phyloP scores from a whole-genome alignment of 2,329 filamentous ascomycete genomes.

The Ophiocordyceps camponoti-saundersi region DNA sequence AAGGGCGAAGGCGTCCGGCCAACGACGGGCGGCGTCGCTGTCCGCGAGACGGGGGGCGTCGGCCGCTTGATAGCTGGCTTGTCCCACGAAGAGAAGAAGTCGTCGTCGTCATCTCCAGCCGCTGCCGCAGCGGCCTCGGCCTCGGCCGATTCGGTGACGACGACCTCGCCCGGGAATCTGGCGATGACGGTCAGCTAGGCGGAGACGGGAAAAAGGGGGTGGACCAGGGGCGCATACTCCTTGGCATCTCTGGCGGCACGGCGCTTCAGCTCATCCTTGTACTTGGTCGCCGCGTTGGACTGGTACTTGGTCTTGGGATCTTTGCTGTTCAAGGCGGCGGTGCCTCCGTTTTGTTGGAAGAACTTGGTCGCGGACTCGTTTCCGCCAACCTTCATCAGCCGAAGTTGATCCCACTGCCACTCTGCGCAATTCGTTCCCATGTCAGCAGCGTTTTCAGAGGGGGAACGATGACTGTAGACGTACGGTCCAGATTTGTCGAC shows the following conservation, averaged over 20 bases:
- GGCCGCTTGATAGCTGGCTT: slow-evolving; percentile 94
- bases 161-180: slow-evolving; percentile 72
- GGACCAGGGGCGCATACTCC: slow-evolving; percentile 37
- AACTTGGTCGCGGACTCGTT: slow-evolving; percentile 98
- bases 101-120: slow-evolving; percentile 73
- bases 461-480: slow-evolving; percentile 14
- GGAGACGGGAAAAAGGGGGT: background rate
- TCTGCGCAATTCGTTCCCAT: slow-evolving; percentile 24
- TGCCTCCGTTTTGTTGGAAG: slow-evolving; percentile 92
- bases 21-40: slow-evolving; percentile 65
- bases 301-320: slow-evolving; percentile 95
- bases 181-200: slow-evolving; percentile 8
- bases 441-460: background rate
- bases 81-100: slow-evolving; percentile 99
- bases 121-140: slow-evolving; percentile 57
- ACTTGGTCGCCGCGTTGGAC: slow-evolving; percentile 83
- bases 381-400: slow-evolving; percentile 93
- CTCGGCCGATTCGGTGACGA: slow-evolving; percentile 59
- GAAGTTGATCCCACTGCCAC: slow-evolving; percentile 99
- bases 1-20: slow-evolving; percentile 82
- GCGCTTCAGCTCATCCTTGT: slow-evolving; percentile 90
- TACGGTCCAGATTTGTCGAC: slow-evolving; percentile 96
- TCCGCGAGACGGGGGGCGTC: slow-evolving; percentile 82
- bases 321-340: slow-evolving; percentile 86
- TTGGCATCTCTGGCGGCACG: slow-evolving; percentile 68